Conservation (phyloP, 805 yeast genomes). For the Metschnikowia reukaufii region DNA sequence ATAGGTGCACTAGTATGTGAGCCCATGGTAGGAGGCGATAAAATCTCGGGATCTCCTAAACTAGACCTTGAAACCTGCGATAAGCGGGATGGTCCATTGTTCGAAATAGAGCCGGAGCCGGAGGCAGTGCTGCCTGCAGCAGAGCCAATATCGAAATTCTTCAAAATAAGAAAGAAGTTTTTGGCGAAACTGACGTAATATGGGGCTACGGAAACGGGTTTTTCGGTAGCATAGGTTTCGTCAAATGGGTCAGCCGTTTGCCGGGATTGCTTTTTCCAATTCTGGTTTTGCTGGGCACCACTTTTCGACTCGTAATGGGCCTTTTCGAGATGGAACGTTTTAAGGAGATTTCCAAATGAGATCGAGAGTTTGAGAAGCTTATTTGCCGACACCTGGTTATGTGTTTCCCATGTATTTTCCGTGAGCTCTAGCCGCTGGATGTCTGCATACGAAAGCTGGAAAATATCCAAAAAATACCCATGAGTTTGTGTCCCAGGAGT, state of each 20-base stretch:
- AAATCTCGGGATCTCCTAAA: neutral
- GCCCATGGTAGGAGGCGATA: neutral
- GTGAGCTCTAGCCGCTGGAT: conserved; percentile 24
- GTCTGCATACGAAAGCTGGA: conserved; percentile 27
- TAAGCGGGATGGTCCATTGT: neutral
- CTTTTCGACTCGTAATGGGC: conserved; percentile 29
- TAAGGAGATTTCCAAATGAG: conserved; percentile 42
- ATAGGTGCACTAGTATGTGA: conserved; percentile 6
- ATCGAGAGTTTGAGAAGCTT: conserved; percentile 42
- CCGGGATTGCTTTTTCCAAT: neutral
- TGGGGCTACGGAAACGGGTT: conserved; percentile 9
- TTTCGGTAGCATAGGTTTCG: conserved; percentile 10
- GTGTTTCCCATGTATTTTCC: conserved; percentile 18
- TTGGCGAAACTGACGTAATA: conserved; percentile 36
- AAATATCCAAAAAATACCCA: conserved; percentile 32
- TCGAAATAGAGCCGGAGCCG: neutral
- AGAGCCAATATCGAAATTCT: conserved; percentile 42
- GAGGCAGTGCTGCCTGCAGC: conserved; percentile 6
- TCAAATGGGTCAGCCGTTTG: conserved; percentile 17
- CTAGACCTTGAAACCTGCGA: conserved; percentile 3
- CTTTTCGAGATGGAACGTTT: conserved; percentile 37
- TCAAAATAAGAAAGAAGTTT: conserved; percentile 33
- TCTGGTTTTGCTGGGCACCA: conserved; percentile 9
- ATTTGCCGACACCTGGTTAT: conserved; percentile 34
- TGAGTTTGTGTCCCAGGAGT: conserved; percentile 17